A percentile compares a stretch with the other conserved stretches of the same genome.
Conservation (phyloP, 768 basidiomycete species). For the Pisolithus sp. region DNA sequence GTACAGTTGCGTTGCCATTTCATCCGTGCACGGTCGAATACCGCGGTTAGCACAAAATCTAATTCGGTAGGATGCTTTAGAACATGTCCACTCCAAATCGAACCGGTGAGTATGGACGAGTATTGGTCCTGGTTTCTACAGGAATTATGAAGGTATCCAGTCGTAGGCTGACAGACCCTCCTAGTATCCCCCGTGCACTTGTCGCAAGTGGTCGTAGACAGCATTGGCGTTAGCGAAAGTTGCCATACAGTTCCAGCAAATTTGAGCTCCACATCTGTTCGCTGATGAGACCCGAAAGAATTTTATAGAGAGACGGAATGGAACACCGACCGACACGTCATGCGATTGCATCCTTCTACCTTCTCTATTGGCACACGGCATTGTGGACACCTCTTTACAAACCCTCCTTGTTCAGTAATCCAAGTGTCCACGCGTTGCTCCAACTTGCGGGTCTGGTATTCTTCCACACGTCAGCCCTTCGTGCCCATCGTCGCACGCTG, state of each 20-base stretch:
- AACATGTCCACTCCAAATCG: too few relatives aligned
- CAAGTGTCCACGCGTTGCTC: constrained; percentile 38
- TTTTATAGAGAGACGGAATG: neutral
- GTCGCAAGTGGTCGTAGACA: neutral
- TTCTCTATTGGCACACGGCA: constrained; percentile 68
- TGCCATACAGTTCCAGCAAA: neutral
- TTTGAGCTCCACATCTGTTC: neutral
- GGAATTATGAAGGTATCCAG: neutral
- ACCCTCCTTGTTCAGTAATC: constrained; percentile 43
- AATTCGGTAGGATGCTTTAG: too few relatives aligned
- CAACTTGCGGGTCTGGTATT: constrained; percentile 24
- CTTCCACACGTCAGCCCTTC: constrained; percentile 56
- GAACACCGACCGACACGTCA: constrained; percentile 45
- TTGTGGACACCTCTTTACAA: constrained; percentile 68
- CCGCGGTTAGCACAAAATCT: too few relatives aligned
- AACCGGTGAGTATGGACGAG: too few relatives aligned
- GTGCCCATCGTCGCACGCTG: constrained; percentile 52
- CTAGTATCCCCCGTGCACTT: neutral
- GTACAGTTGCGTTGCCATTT: too few relatives aligned
- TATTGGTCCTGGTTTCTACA: neutral
- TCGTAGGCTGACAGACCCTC: neutral
- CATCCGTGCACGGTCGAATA: too few relatives aligned
- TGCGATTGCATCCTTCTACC: constrained; percentile 71
- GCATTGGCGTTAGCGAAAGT: neutral
- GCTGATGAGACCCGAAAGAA: neutral